Conservation (phyloP, 495 filamentous ascomycete genomes). For the Penicillium desertorum region DNA sequence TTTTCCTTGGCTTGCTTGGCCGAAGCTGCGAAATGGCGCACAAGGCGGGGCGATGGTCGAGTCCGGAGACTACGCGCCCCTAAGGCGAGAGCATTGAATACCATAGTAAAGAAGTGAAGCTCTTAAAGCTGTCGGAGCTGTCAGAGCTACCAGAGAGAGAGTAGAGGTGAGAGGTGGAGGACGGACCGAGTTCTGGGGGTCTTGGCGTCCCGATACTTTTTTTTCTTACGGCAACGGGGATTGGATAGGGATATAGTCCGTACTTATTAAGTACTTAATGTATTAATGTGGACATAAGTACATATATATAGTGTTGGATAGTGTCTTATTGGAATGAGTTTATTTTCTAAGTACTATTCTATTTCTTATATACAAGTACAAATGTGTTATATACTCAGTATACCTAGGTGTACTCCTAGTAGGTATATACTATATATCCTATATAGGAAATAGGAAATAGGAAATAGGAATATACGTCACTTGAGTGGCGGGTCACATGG, state of each 20-base stretch:
- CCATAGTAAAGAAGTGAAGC: conserved; percentile 22
- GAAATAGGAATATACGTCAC: conserved; percentile 1
- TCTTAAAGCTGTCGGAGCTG: not conserved
- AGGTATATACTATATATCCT: not conserved
- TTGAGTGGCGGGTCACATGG: conserved; percentile 5
- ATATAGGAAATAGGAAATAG: not conserved
- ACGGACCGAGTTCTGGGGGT: conserved; percentile 7
- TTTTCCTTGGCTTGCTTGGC: conserved; percentile 28
- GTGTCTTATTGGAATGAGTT: not conserved
- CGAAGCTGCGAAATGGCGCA: conserved; percentile 29
- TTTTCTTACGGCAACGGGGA: not conserved
- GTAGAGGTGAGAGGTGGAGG: conserved; percentile 2
- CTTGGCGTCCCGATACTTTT: conserved; percentile 6
- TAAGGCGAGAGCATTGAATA: conserved; percentile 19
- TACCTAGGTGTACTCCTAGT: too few species aligned
- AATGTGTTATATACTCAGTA: too few species aligned
- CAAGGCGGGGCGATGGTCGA: conserved; percentile 12
- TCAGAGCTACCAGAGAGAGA: not conserved
- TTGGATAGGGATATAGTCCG: too few species aligned
- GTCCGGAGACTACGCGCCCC: conserved; percentile 26
- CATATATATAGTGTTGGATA: not conserved
- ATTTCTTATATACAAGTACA: too few species aligned
- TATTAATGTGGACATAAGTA: too few species aligned
- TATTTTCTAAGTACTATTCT: not conserved
- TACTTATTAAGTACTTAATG: too few species aligned